phyloP scores from a whole-genome alignment of 306 rosid species.

The Echinosophora koreensis region DNA sequence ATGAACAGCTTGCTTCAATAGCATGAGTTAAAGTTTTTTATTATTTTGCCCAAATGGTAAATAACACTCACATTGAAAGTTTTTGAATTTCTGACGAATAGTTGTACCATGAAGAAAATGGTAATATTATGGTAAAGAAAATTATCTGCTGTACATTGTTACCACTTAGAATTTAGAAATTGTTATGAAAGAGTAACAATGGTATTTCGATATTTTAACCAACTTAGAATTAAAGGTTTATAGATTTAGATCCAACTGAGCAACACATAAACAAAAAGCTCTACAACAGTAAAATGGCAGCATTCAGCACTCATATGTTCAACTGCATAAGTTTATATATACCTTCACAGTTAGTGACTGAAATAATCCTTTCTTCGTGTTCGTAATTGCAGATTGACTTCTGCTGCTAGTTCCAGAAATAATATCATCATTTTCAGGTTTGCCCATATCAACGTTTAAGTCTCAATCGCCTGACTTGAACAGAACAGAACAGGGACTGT shows the following conservation, averaged over 20 bases:
- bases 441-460: conserved; percentile 47
- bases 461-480: conserved; percentile 7
- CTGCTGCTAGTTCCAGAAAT: conserved; percentile 38
- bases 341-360: conserved; percentile 56
- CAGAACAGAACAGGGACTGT: not conserved
- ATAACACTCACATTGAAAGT: not conserved
- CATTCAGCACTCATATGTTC: not conserved
- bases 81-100: conserved; percentile 6
- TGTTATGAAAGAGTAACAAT: not conserved
- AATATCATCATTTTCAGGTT: conserved; percentile 51
- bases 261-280: conserved; percentile 9
- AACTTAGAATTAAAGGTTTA: conserved; percentile 17
- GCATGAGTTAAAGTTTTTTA: not conserved
- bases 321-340: not conserved
- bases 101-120: conserved; percentile 9
- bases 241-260: conserved; percentile 25
- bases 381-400: conserved; percentile 28
- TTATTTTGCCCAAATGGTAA: not conserved
- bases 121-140: conserved; percentile 16
- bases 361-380: conserved; percentile 49
- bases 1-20: not conserved
- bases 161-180: not conserved
- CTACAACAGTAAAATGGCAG: conserved; percentile 6
- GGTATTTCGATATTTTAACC: not conserved
- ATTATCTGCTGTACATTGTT: not conserved